Percentiles rank a stretch among this genome's conserved stretches.
These are phyloP conservation scores for Tympanopsis confertula DNA, from an alignment of 2,329 filamentous ascomycete genomes.

Conservation along the genomic window DNA sequence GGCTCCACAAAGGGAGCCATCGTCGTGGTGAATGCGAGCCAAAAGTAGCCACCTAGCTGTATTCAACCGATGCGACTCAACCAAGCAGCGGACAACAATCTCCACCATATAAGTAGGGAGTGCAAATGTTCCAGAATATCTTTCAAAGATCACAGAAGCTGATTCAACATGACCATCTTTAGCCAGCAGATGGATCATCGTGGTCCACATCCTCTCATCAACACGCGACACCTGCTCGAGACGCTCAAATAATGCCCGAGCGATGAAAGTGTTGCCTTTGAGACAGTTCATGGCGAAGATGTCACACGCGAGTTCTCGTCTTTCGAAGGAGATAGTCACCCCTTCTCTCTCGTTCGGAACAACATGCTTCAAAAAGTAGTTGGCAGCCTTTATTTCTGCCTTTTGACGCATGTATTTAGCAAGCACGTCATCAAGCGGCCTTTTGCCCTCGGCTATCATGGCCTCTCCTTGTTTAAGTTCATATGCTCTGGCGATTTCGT, in stretches of 20 bases:
- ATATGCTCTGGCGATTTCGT: too few species aligned
- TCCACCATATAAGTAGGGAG: slow-evolving; percentile 17
- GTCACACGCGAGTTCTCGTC: not conserved
- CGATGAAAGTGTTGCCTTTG: not conserved
- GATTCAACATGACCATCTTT: not conserved
- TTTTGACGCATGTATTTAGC: too few species aligned
- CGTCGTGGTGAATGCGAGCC: slow-evolving; percentile 5
- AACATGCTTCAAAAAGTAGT: not conserved
- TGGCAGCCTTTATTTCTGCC: not conserved
- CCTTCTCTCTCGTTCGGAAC: too few species aligned
- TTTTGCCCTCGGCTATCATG: too few species aligned
- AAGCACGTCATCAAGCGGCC: not conserved
- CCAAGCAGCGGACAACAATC: slow-evolving; percentile 19
- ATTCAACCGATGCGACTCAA: slow-evolving; percentile 21
- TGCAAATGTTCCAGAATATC: slow-evolving; percentile 11
- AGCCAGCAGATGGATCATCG: not conserved
- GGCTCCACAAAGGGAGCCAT: slow-evolving; percentile 19
- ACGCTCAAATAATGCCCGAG: not conserved
- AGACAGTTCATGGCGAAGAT: not conserved
- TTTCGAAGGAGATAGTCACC: not conserved
- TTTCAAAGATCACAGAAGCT: not conserved
- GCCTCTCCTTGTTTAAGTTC: too few species aligned
- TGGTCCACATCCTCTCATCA: not conserved
- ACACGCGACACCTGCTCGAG: not conserved
- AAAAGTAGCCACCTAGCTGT: slow-evolving; percentile 20